A percentile compares a stretch with the other conserved stretches of the same genome.
Evolutionary conservation across 345 rosid species (phyloP).

Genomic region (Draba incana): DNA sequence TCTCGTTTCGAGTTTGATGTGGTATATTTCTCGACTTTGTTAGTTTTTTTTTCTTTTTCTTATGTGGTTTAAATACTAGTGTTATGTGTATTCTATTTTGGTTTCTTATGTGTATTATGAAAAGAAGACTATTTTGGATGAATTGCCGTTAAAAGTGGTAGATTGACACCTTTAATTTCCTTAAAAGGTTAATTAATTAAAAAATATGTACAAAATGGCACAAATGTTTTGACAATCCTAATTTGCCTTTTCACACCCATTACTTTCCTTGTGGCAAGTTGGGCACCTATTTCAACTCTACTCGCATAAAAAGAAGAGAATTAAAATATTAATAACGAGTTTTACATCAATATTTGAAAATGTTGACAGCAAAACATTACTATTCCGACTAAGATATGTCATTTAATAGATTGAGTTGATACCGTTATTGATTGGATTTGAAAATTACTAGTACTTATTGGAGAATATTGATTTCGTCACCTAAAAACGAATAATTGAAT

Average conservation of each 20-base stretch:
- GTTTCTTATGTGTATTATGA: not conserved
- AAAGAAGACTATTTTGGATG: slow-evolving; percentile 3
- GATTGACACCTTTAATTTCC: not conserved
- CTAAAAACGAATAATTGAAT: not conserved
- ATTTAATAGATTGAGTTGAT: not conserved
- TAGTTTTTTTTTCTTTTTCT: slow-evolving; percentile 4
- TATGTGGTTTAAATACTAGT: slow-evolving; percentile 9
- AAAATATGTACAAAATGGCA: slow-evolving; percentile 15
- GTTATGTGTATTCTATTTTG: not conserved
- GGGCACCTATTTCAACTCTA: slow-evolving; percentile 20
- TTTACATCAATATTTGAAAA: not conserved
- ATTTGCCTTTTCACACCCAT: not conserved
- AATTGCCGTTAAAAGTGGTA: not conserved
- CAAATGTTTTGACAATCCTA: slow-evolving; percentile 10
- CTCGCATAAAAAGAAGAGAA: not conserved
- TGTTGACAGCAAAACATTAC: not conserved
- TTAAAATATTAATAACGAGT: not conserved
- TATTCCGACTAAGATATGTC: not conserved
- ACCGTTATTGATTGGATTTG: too few species aligned
- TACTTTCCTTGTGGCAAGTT: slow-evolving; percentile 17
- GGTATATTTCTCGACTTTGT: slow-evolving; percentile 14
- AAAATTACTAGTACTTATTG: not conserved
- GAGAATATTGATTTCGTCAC: not conserved
- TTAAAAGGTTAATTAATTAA: not conserved
- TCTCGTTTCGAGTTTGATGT: slow-evolving; percentile 28